A percentile compares a stretch with the other conserved stretches of the same genome.
phyloP scores from a whole-genome alignment of 2,329 filamentous ascomycete genomes.

The Esteya vermicola region DNA sequence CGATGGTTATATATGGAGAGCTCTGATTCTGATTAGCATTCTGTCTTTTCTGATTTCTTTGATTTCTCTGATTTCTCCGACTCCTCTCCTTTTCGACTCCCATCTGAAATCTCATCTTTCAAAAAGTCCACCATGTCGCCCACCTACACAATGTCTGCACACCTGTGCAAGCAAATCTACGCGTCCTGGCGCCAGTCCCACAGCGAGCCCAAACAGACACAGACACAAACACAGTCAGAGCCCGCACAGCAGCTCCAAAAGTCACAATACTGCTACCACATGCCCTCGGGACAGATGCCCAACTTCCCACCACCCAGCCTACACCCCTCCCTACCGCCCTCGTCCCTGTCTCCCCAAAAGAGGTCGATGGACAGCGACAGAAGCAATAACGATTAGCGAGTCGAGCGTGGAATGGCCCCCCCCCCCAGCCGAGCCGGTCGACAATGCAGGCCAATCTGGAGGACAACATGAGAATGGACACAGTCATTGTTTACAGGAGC shows the following conservation, averaged over 20 bases:
- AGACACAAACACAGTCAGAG: slow-evolving; percentile 9
- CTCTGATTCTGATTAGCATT: background rate
- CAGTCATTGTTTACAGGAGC: no score
- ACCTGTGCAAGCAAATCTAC: slow-evolving; percentile 46
- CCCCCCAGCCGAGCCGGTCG: background rate
- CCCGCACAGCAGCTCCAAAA: slow-evolving; percentile 20
- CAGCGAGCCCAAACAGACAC: slow-evolving; percentile 19
- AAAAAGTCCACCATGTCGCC: slow-evolving; percentile 33
- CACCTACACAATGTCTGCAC: slow-evolving; percentile 47
- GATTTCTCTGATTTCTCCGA: background rate
- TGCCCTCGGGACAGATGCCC: slow-evolving; percentile 8
- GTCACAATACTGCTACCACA: slow-evolving; percentile 3
- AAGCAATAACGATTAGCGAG: slow-evolving; percentile 12
- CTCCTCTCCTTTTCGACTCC: background rate
- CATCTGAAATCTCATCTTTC: background rate
- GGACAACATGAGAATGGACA: background rate
- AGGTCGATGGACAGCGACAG: slow-evolving; percentile 33
- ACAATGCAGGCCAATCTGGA: background rate
- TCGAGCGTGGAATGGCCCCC: background rate
- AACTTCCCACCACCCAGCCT: slow-evolving; percentile 3
- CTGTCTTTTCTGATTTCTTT: no score
- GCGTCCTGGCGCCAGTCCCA: slow-evolving; percentile 41
- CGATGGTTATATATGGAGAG: no score
- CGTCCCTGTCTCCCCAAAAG: slow-evolving; percentile 25
- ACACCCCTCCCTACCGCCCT: slow-evolving; percentile 5